These are phyloP conservation scores for Vanderwaltozyma polyspora DNA, from an alignment of 805 yeast species.

Conservation along the genomic window DNA sequence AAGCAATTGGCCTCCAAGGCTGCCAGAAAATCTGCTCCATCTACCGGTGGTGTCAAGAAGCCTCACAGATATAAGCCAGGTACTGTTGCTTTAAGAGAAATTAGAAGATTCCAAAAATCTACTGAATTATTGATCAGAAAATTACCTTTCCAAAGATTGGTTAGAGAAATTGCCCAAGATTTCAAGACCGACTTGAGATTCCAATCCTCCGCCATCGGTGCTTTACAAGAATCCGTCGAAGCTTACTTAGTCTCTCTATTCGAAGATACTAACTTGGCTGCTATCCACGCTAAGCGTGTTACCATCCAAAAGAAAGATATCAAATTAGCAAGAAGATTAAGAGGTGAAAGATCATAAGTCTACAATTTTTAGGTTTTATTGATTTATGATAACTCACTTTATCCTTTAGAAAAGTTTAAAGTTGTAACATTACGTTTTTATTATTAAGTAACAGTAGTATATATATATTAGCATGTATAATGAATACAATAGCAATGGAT, in stretches of 20 bases:
- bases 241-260: conserved; percentile 92
- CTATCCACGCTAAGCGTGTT: conserved; percentile 97
- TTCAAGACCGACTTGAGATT: conserved; percentile 87
- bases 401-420: no score
- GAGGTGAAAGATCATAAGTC: conserved; percentile 89
- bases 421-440: no score
- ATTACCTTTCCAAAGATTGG: conserved; percentile 94
- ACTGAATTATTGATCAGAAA: conserved; percentile 91
- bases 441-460: no score
- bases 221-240: conserved; percentile 96
- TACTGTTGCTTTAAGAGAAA: conserved; percentile 92
- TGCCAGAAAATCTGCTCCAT: conserved; percentile 87
- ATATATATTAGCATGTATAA: no score
- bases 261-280: conserved; percentile 97
- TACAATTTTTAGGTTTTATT: no score
- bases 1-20: conserved; percentile 86
- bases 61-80: conserved; percentile 97
- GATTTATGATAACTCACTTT: no score
- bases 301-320: conserved; percentile 97
- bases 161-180: conserved; percentile 90
- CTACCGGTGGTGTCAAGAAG: conserved; percentile 85
- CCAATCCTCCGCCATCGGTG: conserved; percentile 95
- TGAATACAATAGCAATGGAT: no score
- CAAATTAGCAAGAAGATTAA: conserved; percentile 92
- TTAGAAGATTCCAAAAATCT: conserved; percentile 93